phyloP scores from a whole-genome alignment of 768 basidiomycete genomes.

The Naganishia randhawae region DNA sequence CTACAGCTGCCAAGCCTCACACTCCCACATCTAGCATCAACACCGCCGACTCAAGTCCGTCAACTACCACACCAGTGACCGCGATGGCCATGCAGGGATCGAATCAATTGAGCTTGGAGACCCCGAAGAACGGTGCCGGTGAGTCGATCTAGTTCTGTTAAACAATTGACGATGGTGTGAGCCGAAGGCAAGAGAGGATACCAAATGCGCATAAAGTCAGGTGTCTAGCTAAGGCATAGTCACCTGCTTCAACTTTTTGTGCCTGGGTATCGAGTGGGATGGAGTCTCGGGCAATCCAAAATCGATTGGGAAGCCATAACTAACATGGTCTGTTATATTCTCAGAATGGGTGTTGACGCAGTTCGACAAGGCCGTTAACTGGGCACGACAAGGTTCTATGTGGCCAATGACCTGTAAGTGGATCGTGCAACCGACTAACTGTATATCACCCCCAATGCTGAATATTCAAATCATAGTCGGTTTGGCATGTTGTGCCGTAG shows the following conservation, averaged over 20 bases:
- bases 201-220: too few relatives aligned
- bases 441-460: conserved; percentile 10
- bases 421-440: not conserved
- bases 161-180: too few relatives aligned
- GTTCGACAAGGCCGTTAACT: conserved; percentile 92
- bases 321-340: not conserved
- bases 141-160: too few relatives aligned
- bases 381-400: conserved; percentile 96
- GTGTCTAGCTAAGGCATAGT: too few relatives aligned
- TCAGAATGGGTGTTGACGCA: conserved; percentile 94
- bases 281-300: not conserved
- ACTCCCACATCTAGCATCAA: conserved; percentile 43
- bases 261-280: too few relatives aligned
- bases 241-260: too few relatives aligned
- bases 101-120: conserved; percentile 79
- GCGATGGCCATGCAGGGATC: conserved; percentile 70
- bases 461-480: conserved; percentile 55
- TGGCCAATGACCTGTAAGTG: conserved; percentile 84
- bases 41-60: conserved; percentile 42
- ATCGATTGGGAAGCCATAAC: not conserved
- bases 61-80: conserved; percentile 53
- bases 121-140: conserved; percentile 87
- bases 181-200: too few relatives aligned
- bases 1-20: conserved; percentile 42
- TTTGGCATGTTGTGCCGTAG: conserved; percentile 97